Evolutionary conservation across 257 asterid genomes (phyloP).

Genomic region (Solanum tarijense): DNA sequence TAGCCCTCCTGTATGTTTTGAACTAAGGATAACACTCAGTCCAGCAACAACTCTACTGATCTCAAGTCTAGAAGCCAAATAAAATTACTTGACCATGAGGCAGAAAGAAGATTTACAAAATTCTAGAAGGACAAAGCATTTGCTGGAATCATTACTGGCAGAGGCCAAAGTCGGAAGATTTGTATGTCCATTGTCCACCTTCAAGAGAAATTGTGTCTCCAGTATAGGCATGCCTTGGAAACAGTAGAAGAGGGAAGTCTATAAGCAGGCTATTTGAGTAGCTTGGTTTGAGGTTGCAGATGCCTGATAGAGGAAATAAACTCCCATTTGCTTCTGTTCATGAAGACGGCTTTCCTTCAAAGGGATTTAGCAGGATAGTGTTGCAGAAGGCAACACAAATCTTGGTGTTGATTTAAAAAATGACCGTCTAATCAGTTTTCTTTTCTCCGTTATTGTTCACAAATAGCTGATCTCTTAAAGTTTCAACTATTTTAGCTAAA

Average conservation of each 20-base stretch:
- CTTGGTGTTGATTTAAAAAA: not conserved
- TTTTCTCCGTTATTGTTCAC: conserved; percentile 1
- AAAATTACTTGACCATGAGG: not conserved
- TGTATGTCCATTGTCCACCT: not conserved
- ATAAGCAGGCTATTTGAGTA: not conserved
- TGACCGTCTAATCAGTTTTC: not conserved
- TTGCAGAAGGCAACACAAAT: not conserved
- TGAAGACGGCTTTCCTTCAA: not conserved
- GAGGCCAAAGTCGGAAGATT: not conserved
- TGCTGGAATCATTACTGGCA: not conserved
- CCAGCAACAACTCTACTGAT: not conserved
- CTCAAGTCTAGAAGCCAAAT: not conserved
- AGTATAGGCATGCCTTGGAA: not conserved
- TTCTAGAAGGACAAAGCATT: not conserved
- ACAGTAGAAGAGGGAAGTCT: not conserved
- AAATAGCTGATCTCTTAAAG: conserved; percentile 56
- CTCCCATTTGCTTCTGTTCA: not conserved
- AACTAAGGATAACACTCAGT: not conserved
- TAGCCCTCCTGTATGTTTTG: not conserved
- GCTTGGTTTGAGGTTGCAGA: not conserved
- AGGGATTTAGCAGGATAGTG: not conserved
- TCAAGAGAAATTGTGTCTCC: not conserved
- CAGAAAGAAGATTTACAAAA: not conserved
- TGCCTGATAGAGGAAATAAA: not conserved
- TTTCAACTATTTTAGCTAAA: conserved; percentile 38